Base-by-base conservation (phyloP, 306 rosid genomes). In the Canavalia ensiformis region DNA sequence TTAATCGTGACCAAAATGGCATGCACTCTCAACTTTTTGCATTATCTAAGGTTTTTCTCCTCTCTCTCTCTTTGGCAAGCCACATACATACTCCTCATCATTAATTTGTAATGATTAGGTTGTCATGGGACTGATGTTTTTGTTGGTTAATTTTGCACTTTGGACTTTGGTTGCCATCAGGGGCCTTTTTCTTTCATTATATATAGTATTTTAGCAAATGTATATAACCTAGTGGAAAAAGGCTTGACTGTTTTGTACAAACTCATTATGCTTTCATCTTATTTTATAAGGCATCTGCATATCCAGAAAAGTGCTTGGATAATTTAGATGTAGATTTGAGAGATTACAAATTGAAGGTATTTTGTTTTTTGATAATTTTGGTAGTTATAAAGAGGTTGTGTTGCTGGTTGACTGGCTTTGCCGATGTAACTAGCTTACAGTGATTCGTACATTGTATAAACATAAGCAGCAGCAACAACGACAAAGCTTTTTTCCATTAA, bases 21-120 rank as follows among this genome's bases (percentile, higher is more conserved):
- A 96, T 96, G 99, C 99, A 96, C 84, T 91, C 98, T 75, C 99
- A 96, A 86, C 98, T 96, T 54, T 96, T 96, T 90, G 94, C 99
- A n/a, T 82, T 96, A 84, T 92, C 94, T 8, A 96, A 96, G 99
- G 99, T 96, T 63, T 58, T 33, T 68, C 75, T 80, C 81, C 67
- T 83, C 67, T 76, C 70, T 79, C 57, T 49, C 83, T 50, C 85
- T 1, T 44, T 58, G 29, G 37, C 69, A 42, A 42, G 30, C 57
- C 46, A 76, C 56, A 51, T n/a, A 64, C 35, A 41, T 41, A 45
- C 49, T 58, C 57, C 39, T 8, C 8, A 39, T 84, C 28, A n/a
- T 65, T 71, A 39, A 71, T 45, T 34, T 72, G 49, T 64, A 54
- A 25, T 33, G 39, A 52, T 56, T 66, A 44, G 12, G 33, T 49